These are phyloP conservation scores for Coemansia sp. DNA, from an alignment of 192 early-diverging fungal species.

Conservation along the genomic window DNA sequence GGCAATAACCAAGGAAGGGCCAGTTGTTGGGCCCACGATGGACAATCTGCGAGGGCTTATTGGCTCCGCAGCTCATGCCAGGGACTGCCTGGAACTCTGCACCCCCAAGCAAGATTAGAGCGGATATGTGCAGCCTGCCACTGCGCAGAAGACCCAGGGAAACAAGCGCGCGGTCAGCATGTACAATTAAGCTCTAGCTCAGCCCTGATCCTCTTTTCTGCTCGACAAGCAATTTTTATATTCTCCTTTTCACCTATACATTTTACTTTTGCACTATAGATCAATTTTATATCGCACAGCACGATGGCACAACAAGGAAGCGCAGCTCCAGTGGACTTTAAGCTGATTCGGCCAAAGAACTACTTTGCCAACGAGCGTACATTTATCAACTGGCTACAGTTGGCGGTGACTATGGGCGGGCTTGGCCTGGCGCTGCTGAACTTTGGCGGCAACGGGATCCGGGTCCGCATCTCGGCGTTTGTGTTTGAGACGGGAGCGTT, in stretches of 20 bases:
- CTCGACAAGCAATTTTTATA: neutral
- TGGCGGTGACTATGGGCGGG: slow-evolving; percentile 64
- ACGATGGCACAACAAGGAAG: slow-evolving; percentile 23
- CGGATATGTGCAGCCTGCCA: too few species aligned
- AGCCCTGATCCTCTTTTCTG: neutral
- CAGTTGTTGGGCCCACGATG: slow-evolving; percentile 1
- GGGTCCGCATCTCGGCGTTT: slow-evolving; percentile 53
- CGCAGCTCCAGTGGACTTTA: slow-evolving; percentile 41
- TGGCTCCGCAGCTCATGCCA: slow-evolving; percentile 2
- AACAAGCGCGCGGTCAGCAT: neutral
- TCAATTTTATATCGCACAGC: neutral
- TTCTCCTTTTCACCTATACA: neutral
- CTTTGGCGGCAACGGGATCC: slow-evolving; percentile 58
- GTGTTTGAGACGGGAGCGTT: slow-evolving; percentile 52
- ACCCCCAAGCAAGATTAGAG: neutral
- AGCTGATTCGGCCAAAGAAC: slow-evolving; percentile 62
- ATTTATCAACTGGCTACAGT: slow-evolving; percentile 78
- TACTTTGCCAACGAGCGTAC: slow-evolving; percentile 92
- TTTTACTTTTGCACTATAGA: neutral
- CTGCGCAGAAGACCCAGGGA: neutral
- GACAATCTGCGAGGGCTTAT: neutral
- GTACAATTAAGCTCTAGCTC: neutral
- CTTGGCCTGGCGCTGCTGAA: slow-evolving; percentile 69
- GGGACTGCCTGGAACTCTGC: neutral
- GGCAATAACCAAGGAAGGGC: neutral